Base-by-base conservation (phyloP, 1,284 basidiomycete species). In the Malassezia globosa region DNA sequence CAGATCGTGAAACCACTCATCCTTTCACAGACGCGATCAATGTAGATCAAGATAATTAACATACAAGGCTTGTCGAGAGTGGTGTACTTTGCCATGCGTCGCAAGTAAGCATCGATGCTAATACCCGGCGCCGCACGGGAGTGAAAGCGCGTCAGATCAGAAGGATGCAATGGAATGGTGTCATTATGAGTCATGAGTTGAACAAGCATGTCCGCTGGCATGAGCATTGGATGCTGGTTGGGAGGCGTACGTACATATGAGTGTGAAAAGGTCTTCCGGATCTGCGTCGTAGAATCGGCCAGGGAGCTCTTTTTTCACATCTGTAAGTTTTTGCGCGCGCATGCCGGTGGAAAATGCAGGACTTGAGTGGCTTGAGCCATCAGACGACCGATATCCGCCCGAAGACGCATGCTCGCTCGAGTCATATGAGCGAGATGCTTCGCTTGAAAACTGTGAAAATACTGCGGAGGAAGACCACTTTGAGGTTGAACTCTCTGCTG, bases 111-210 rank as follows among this genome's bases (percentile, higher is more conserved):
- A 4, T 54, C 54, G 5, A 71, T 56, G 16, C 59, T 56, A 44
- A 71, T 71, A 35, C 56, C 61, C 41, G 68, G 68, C 5, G 66
- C 61, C 3, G 66, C 68, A 7, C 68, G 52, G 1, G 68, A 71
- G 43, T 71, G 68, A 48, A 71, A 71, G 10, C 68, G 61, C 2
- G 68, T 71, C 1, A 71, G 55, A 1, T 62, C 58, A 21, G 68
- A 61, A 1, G 68, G 66, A 24, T 68, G 66, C 22, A 69, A 58
- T 5, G 68, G 68, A 3, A 71, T 61, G 23, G 48, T 52, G 42
- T 71, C 68, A 51, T 71, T 71, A 57, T 71, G 68, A 19, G 61
- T 44, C 19, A 59, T 66, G 34, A 71, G 59, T 38, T 61, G 60
- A 34, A 58, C 46, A 5, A 71, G 59, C 68, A 71, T 71, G 41